Conservation (phyloP, 2,329 filamentous ascomycete genomes). For the Ophiostoma angusticollis region DNA sequence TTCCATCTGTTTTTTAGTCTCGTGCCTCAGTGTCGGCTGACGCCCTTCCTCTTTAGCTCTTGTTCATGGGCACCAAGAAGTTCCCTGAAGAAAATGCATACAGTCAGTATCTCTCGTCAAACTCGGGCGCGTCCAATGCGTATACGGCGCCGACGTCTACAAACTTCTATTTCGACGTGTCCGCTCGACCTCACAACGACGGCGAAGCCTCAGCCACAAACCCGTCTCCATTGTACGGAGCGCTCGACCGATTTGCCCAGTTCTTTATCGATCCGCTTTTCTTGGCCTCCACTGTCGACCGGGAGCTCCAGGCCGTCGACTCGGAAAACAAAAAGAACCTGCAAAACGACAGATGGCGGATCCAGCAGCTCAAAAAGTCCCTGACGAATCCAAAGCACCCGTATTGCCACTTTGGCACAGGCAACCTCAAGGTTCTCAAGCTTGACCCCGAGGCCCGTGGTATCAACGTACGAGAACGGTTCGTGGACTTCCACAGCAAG, state of each 20-base stretch:
- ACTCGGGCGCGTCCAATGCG: slow-evolving; percentile 88
- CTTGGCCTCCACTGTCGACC: slow-evolving; percentile 68
- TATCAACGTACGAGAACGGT: slow-evolving; percentile 77
- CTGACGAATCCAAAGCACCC: slow-evolving; percentile 81
- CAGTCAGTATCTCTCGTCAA: slow-evolving; percentile 77
- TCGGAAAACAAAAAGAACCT: slow-evolving; percentile 98
- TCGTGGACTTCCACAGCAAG: slow-evolving; percentile 80
- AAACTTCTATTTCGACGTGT: slow-evolving; percentile 96
- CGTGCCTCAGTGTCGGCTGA: slow-evolving; percentile 4
- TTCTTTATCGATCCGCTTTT: slow-evolving; percentile 89
- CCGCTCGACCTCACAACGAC: slow-evolving; percentile 58
- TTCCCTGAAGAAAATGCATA: slow-evolving; percentile 95
- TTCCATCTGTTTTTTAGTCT: background rate
- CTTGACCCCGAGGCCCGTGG: slow-evolving; percentile 66
- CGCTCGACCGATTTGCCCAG: slow-evolving; percentile 81
- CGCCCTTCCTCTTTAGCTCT: slow-evolving; percentile 35
- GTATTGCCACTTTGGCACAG: slow-evolving; percentile 83
- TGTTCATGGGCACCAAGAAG: slow-evolving; percentile 99
- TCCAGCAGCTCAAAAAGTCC: slow-evolving; percentile 78
- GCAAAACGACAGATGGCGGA: slow-evolving; percentile 77
- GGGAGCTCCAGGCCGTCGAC: slow-evolving; percentile 79
- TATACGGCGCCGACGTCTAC: slow-evolving; percentile 90
- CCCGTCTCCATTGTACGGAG: slow-evolving; percentile 57
- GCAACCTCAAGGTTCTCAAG: slow-evolving; percentile 76
- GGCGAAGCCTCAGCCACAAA: slow-evolving; percentile 42